phyloP scores from a whole-genome alignment of 2,329 filamentous ascomycete species.

The Trichophyton rubrum region DNA sequence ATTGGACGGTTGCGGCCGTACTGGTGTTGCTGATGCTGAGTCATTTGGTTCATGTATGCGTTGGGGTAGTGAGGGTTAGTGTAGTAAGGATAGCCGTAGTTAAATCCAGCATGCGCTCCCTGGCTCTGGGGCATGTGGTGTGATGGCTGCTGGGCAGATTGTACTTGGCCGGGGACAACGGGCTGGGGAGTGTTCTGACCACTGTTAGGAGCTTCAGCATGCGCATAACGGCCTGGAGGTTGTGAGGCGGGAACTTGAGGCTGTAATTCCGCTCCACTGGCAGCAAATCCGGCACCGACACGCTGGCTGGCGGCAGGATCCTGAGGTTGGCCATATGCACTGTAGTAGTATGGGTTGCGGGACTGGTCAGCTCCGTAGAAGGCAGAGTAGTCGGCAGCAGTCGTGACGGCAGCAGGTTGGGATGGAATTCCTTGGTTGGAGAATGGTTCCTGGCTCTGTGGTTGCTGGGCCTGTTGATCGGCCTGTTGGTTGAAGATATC shows the following conservation, averaged over 20 bases:
- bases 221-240: constrained; percentile 58
- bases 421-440: constrained; percentile 44
- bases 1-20: constrained; percentile 39
- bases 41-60: constrained; percentile 47
- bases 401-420: constrained; percentile 45
- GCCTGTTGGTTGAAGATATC: constrained; percentile 75
- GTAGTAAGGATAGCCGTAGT: constrained; percentile 49
- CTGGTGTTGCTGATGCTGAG: constrained; percentile 27
- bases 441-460: constrained; percentile 50
- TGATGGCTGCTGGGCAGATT: constrained; percentile 41
- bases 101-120: constrained; percentile 43
- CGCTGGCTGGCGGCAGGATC: constrained; percentile 56
- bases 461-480: constrained; percentile 47
- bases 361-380: constrained; percentile 71
- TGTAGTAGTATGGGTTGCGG: constrained; percentile 65
- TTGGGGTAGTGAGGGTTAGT: constrained; percentile 48
- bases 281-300: constrained; percentile 62
- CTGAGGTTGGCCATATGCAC: constrained; percentile 53
- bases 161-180: constrained; percentile 45
- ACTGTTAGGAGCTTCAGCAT: constrained; percentile 61
- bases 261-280: constrained; percentile 47
- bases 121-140: constrained; percentile 42
- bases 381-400: constrained; percentile 63
- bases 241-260: constrained; percentile 53
- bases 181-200: constrained; percentile 87